phyloP scores from a whole-genome alignment of 805 yeast genomes.

The Yarrowia sp. region DNA sequence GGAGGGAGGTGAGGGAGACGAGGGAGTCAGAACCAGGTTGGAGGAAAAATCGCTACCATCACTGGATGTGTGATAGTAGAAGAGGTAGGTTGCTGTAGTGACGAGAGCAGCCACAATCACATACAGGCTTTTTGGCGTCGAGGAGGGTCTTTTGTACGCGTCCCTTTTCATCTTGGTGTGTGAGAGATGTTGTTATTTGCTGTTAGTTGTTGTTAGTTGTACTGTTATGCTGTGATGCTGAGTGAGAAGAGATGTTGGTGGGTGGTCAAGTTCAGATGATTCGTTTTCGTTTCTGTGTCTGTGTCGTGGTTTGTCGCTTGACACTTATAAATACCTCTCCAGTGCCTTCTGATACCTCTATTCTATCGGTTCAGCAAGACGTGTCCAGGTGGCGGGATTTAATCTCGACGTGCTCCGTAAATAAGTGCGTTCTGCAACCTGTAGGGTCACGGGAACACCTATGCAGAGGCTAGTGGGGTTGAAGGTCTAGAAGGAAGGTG shows the following conservation, averaged over 20 bases:
- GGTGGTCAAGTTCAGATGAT: neutral
- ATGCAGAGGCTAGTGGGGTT: neutral
- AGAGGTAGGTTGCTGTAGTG: constrained; percentile 12
- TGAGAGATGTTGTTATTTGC: neutral
- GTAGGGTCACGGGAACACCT: constrained; percentile 23
- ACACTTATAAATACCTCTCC: too few relatives aligned
- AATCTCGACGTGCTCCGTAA: constrained; percentile 1
- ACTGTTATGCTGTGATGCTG: neutral
- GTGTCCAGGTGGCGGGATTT: constrained; percentile 23
- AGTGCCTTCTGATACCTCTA: neutral
- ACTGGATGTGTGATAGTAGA: neutral
- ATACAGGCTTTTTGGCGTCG: neutral
- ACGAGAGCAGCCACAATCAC: constrained; percentile 25
- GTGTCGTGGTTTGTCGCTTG: neutral
- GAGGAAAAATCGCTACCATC: too few relatives aligned
- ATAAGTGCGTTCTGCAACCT: constrained; percentile 12
- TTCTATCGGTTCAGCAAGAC: constrained; percentile 13
- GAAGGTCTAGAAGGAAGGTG: constrained; percentile 6
- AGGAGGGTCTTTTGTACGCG: neutral
- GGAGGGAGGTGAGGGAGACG: neutral
- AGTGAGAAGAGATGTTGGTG: neutral
- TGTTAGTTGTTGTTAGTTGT: too few relatives aligned
- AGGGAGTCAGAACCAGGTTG: too few relatives aligned
- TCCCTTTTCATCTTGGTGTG: neutral
- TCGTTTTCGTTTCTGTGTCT: neutral